A percentile compares a stretch with the other conserved stretches of the same genome.
Conservation (phyloP, 164 flowering plant species). For the Akebia trifoliata region DNA sequence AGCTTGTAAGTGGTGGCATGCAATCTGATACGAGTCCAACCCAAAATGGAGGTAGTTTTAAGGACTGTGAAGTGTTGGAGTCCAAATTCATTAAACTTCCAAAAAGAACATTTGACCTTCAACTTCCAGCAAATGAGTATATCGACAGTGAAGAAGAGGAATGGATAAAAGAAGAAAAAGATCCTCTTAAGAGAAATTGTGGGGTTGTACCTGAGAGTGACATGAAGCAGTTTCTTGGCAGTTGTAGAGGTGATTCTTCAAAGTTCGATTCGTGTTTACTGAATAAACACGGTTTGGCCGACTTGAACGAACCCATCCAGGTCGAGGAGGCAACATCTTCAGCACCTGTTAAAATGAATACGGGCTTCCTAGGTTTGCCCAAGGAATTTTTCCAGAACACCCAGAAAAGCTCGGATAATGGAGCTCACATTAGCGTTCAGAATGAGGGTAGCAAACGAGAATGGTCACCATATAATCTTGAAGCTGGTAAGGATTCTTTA, state of each 20-base stretch:
- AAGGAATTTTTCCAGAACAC: constrained; percentile 23
- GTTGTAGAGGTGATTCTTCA: constrained; percentile 22
- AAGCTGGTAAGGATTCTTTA: constrained; percentile 36
- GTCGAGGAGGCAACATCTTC: constrained; percentile 44
- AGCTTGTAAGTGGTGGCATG: constrained; percentile 40
- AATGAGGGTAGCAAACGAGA: constrained; percentile 24
- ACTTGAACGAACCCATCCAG: constrained; percentile 72
- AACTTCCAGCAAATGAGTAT: constrained; percentile 81
- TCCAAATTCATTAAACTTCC: constrained; percentile 51
- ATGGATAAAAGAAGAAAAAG: constrained; percentile 25
- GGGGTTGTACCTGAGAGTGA: constrained; percentile 26
- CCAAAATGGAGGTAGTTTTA: constrained; percentile 41
- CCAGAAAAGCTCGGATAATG: constrained; percentile 15
- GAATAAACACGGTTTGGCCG: constrained; percentile 40
- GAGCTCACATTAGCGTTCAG: constrained; percentile 8
- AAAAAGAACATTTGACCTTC: constrained; percentile 72
- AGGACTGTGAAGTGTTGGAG: constrained; percentile 42
- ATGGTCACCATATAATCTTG: constrained; percentile 17
- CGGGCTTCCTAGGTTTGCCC: constrained; percentile 10
- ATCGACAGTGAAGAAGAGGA: constrained; percentile 63
- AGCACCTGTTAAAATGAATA: constrained; percentile 25
- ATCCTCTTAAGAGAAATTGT: constrained; percentile 20
- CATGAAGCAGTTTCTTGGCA: constrained; percentile 27
- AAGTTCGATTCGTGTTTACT: constrained; percentile 25
- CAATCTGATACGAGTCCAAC: constrained; percentile 27